Base-by-base conservation (phyloP, 2,329 filamentous ascomycete species). In the Orbilia quercus region DNA sequence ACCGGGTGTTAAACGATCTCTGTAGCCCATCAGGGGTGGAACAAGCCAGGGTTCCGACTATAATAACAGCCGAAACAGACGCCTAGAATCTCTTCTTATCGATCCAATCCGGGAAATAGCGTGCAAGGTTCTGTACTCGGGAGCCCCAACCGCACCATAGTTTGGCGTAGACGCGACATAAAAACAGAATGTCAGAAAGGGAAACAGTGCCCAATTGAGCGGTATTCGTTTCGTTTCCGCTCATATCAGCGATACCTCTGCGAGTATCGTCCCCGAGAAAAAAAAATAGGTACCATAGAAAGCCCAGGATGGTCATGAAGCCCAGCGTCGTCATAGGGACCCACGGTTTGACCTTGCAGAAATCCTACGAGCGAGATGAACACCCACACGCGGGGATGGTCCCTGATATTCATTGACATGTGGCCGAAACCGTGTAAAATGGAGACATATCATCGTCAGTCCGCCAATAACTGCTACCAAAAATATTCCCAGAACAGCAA, bases 291-390 rank as follows among this genome's bases (percentile, higher is more conserved):
- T 70, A 44, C 14, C 75, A 53, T 5, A 74, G 50, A 48, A 72
- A 75, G 22, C 53, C 75, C 11, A 47, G 34, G 9, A 57, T 28
- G 0, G 64, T 75, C n/a, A 63, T 48, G 1, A 74, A 44, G 12
- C 58, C 14, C 2, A 73, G 54, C 22, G 78, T 64, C 1, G 55
- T 5, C 42, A 79, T 72, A 7, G 79, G 66, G 18, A 77, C 70
- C 5, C 76, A 59, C 4, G 78, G 65, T 20, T 78, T 76, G 5
- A 76, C 77, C 12, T 77, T 75, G n/a, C n/a, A 76, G 76, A 7
- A 81, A 78, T 1, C 79, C 80, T 1, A 80, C 75, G 20, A 81
- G 75, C 40, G 81, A 75, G 36, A 79, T 73, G 53, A 81, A 82
- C 6, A 81, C 53, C 9, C 80, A 75, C n/a, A 82, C 64, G 4